Conservation (phyloP, 1,284 basidiomycete species). For the Sutorius eximius region DNA sequence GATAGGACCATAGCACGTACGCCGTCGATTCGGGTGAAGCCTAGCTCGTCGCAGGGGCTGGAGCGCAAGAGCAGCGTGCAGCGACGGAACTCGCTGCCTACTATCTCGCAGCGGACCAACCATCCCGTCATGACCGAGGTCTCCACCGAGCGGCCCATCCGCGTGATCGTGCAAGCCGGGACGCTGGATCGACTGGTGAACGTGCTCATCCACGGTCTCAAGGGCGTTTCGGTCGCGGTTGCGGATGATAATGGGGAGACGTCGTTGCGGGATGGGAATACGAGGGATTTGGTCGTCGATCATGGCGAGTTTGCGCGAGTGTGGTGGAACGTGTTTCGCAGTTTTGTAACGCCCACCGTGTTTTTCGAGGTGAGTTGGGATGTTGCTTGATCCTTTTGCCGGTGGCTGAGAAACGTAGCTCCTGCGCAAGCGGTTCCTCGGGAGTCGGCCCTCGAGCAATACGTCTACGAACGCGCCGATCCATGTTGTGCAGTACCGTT, state of each 20-base stretch:
- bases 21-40: slow-evolving; percentile 74
- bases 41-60: slow-evolving; percentile 59
- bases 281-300: slow-evolving; percentile 68
- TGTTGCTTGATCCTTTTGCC: neutral
- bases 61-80: slow-evolving; percentile 74
- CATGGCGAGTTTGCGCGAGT: slow-evolving; percentile 66
- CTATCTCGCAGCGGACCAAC: slow-evolving; percentile 61
- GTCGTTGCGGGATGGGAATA: slow-evolving; percentile 66
- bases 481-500: slow-evolving; percentile 45
- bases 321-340: slow-evolving; percentile 80
- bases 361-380: slow-evolving; percentile 70
- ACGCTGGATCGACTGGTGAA: slow-evolving; percentile 73
- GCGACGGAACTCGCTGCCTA: slow-evolving; percentile 73
- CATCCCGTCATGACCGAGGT: slow-evolving; percentile 57
- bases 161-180: slow-evolving; percentile 74
- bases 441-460: slow-evolving; percentile 43
- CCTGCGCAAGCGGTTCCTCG: slow-evolving; percentile 68
- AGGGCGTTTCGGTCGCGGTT: slow-evolving; percentile 71
- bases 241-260: slow-evolving; percentile 84
- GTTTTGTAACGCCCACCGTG: slow-evolving; percentile 73
- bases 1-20: slow-evolving; percentile 53
- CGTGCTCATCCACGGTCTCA: slow-evolving; percentile 73
- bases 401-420: slow-evolving; percentile 46
- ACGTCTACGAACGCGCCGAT: slow-evolving; percentile 38
- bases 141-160: slow-evolving; percentile 63